Base-by-base conservation (phyloP, 768 basidiomycete species). In the Baorangia bicolor region DNA sequence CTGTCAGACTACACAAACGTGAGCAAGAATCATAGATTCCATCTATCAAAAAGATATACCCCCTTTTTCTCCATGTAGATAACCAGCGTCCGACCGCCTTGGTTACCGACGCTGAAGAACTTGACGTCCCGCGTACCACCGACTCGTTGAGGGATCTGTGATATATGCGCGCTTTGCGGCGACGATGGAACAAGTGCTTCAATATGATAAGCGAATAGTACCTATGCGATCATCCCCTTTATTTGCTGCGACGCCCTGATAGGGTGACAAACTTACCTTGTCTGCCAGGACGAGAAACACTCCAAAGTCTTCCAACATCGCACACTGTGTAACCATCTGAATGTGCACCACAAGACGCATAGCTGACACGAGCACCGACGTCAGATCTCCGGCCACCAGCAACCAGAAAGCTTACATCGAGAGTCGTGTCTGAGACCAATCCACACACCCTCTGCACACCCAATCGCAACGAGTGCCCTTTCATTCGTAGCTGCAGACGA, bases 51-150 rank as follows among this genome's bases (percentile, higher is more conserved):
- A 46, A 16, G 4, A 68, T 81, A 34, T 60, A 85, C 85, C 40
- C 91, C 91, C 75, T 95, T 95, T 73, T 90, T 92, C 80, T 94
- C 94, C 89, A 97, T 95, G 69, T 92, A 96, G 40, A 96, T 86
- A 25, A 98, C 88, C 21, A 99, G 76, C 0, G 95, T 97, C 7
- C 96, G 84, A 13, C 88, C 89, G 46, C 87, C 85, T 20, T 98
- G 79, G 47, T 83, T 87, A 5, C 96, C 96, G 25, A 96, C 92
- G 63, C 89, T 90, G 77, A 99, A 98, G 77, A 96, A 98, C 58
- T 92, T 87, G 11, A 98, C 93, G 59, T 98, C 94, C 68, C 90
- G 90, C 37, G 85, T 90, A 0, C 92, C 90, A 65, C 88, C 93
- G 37, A 98, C 78, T 61, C 94, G 90, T 69, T 98, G 94, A 2